Evolutionary conservation across 1,284 basidiomycete genomes (phyloP).

Genomic region (Cryptococcus sp.): DNA sequence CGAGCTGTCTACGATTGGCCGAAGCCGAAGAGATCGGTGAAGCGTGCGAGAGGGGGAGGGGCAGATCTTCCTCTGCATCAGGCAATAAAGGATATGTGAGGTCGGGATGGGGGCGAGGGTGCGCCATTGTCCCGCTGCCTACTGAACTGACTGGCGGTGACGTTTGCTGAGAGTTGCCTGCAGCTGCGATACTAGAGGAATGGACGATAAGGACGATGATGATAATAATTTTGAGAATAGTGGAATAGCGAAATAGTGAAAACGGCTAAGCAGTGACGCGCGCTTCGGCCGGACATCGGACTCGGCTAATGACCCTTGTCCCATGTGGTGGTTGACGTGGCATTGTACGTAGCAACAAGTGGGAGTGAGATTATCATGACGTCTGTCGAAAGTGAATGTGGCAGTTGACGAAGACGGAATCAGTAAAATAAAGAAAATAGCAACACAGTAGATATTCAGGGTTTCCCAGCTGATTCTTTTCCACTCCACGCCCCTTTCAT

Average conservation of each 20-base stretch:
- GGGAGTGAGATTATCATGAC: no score
- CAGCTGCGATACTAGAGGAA: neutral
- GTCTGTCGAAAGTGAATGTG: neutral
- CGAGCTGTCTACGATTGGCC: slow-evolving; percentile 3
- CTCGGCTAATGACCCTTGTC: no score
- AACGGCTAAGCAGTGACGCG: neutral
- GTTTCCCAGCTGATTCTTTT: neutral
- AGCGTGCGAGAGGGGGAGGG: neutral
- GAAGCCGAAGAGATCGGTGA: no score
- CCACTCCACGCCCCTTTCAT: neutral
- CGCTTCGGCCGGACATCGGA: no score
- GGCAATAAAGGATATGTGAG: slow-evolving; percentile 22
- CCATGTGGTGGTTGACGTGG: no score
- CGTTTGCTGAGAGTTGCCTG: no score
- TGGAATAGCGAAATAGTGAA: neutral
- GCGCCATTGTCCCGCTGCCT: neutral
- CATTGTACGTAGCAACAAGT: no score
- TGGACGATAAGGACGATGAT: neutral
- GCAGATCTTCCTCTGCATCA: slow-evolving; percentile 26
- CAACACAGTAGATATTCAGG: no score
- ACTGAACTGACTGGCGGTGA: neutral
- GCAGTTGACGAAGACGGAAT: neutral
- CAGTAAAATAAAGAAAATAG: no score
- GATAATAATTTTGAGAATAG: neutral
- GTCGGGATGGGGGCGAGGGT: slow-evolving; percentile 21